Percentiles rank a stretch among this genome's conserved stretches.
These are phyloP conservation scores for Globisporangium perplexum DNA, from an alignment of 352 stramenopile species.

Conservation along the genomic window DNA sequence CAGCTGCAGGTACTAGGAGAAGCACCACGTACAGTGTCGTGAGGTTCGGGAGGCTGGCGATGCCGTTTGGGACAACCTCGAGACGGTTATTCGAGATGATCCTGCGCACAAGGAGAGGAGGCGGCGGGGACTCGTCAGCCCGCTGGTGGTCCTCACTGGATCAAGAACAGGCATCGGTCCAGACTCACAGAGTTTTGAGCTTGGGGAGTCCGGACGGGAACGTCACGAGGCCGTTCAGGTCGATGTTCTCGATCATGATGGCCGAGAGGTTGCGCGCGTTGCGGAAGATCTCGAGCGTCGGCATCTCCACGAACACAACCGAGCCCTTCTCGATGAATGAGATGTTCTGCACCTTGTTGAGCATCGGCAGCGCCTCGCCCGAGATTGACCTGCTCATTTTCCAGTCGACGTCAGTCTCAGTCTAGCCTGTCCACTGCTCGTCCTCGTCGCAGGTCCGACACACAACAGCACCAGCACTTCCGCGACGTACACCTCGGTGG, in stretches of 20 bases:
- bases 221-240: constrained; percentile 19
- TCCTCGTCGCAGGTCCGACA: neutral
- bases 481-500: constrained; percentile 26
- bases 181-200: constrained; percentile 25
- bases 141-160: too few species aligned
- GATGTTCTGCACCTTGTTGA: constrained; percentile 27
- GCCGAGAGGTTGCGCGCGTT: constrained; percentile 23
- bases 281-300: constrained; percentile 11
- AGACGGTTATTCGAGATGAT: constrained; percentile 17
- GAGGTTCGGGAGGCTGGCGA: constrained; percentile 12
- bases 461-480: neutral
- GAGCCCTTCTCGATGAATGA: constrained; percentile 19
- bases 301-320: constrained; percentile 16
- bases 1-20: neutral
- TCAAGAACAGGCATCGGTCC: too few species aligned
- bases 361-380: constrained; percentile 28
- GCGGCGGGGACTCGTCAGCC: too few species aligned
- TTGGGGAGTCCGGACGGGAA: constrained; percentile 20
- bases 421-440: neutral
- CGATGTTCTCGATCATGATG: constrained; percentile 35
- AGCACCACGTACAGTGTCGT: constrained; percentile 14
- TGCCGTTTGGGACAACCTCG: constrained; percentile 12
- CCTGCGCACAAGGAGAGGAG: neutral
- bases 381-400: constrained; percentile 19
- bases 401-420: neutral